A percentile compares a stretch with the other conserved stretches of the same genome.
phyloP scores from a whole-genome alignment of 441 rosid genomes.

The Erysimum cheiri region DNA sequence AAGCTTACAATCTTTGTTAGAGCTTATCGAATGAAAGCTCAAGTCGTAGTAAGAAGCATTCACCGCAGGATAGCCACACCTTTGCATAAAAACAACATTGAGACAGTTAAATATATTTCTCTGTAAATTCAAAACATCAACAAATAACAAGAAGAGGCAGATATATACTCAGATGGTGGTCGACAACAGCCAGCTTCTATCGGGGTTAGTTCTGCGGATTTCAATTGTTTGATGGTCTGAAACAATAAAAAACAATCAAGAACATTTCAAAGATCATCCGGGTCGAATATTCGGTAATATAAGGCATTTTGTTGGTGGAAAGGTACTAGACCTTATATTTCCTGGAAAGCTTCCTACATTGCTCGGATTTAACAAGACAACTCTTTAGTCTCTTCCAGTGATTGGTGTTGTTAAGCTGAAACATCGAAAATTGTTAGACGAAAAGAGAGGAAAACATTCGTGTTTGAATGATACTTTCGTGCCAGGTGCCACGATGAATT shows the following conservation, averaged over 20 bases:
- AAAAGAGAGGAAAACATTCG: neutral
- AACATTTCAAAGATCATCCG: slow-evolving; percentile 19
- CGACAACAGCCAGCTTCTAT: slow-evolving; percentile 95
- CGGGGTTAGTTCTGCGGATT: slow-evolving; percentile 74
- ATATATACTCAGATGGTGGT: slow-evolving; percentile 85
- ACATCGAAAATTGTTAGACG: neutral
- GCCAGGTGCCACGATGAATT: neutral
- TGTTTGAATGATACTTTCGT: neutral
- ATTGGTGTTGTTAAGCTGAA: slow-evolving; percentile 71
- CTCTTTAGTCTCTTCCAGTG: slow-evolving; percentile 82
- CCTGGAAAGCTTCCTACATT: slow-evolving; percentile 67
- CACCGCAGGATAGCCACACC: slow-evolving; percentile 85
- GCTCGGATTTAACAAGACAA: slow-evolving; percentile 90
- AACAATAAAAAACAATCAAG: slow-evolving; percentile 19
- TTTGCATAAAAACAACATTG: slow-evolving; percentile 35
- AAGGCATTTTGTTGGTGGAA: slow-evolving; percentile 7
- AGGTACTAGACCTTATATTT: slow-evolving; percentile 66
- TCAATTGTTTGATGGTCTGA: slow-evolving; percentile 72
- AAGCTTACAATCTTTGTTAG: slow-evolving; percentile 79
- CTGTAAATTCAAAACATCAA: neutral
- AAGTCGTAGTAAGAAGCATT: slow-evolving; percentile 81
- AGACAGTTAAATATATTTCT: slow-evolving; percentile 11
- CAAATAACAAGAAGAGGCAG: slow-evolving; percentile 19
- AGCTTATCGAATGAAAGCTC: slow-evolving; percentile 85
- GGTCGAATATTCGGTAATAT: slow-evolving; percentile 3